Evolutionary conservation across 75 land plant species (phyloP), one percentile per base, ranked within the genome.

Genomic region (Gnetum montanum): DNA sequence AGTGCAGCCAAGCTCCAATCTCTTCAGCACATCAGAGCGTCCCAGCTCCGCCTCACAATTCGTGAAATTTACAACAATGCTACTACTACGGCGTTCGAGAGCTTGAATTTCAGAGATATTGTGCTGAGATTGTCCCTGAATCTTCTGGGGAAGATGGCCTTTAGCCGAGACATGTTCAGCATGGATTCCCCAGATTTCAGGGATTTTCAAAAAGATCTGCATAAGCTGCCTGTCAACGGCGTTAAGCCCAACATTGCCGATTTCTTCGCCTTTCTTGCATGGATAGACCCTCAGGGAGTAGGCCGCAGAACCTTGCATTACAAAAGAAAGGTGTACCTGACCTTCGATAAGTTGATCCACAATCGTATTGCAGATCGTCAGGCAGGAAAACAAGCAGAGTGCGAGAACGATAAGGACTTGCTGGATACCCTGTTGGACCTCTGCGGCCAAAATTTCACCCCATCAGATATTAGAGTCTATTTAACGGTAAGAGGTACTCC

Each of bases 211-310:
- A 43, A 11, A 2, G 3, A 46, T 12, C 16, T 45, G 26, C 10
- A 8, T 16, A 20, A 12, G 3, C 5, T 60, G 2, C 15, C 34
- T 22, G 26, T 6, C 12, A 37, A 6, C 4, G 5, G 22, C 2
- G 62, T 35, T 10, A 60, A 20, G 2, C 62, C 62, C 2, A 60
- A 60, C 23, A 10, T 60, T 13, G 49, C 31, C 5, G 62, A 60
- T 29, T 60, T 44, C 44, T 45, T 43, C 31, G 50, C 62, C 3
- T 2, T 45, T 25, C 50, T 60, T 2, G 16, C 30, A 12, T 2
- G 5, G 4, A 4, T 60, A 8, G 62, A 60, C 34, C 62, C 62
- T 2, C 28, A 46, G 26, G 50, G 62, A 10, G 16, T 45, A 49
- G 31, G 29, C 50, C 20, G 62, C 1, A 25, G 50, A 7, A 18